Percentiles rank a stretch among this genome's conserved stretches.
phyloP scores from a whole-genome alignment of 2,329 filamentous ascomycete genomes.

The Aureobasidium namibiae region DNA sequence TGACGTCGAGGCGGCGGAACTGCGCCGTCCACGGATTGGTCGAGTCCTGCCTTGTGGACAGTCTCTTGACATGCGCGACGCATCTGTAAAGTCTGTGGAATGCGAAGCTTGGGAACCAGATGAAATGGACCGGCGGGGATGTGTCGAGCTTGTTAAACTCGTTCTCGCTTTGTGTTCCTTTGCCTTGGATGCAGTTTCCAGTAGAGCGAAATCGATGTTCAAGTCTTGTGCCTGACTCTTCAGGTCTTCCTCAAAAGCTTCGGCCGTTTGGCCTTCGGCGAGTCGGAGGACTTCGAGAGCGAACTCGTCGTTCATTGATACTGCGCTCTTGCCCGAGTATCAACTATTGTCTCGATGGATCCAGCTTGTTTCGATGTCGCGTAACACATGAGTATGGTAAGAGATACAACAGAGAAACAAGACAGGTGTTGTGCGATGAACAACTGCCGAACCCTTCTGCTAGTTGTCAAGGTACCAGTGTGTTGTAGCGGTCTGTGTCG shows the following conservation, averaged over 20 bases:
- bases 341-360: neutral
- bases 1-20: conserved; percentile 22
- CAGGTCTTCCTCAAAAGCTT: conserved; percentile 22
- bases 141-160: conserved; percentile 7
- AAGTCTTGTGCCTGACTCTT: conserved; percentile 21
- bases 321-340: neutral
- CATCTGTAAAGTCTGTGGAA: conserved; percentile 26
- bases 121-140: conserved; percentile 23
- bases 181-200: conserved; percentile 1
- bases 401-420: neutral
- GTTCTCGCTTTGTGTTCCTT: neutral
- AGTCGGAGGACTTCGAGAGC: conserved; percentile 24
- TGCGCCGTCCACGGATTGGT: conserved; percentile 3
- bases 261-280: conserved; percentile 22
- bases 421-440: neutral
- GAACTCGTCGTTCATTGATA: conserved; percentile 17
- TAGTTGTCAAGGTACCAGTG: neutral
- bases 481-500: conserved; percentile 6
- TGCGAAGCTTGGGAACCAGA: conserved; percentile 25
- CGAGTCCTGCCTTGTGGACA: conserved; percentile 3
- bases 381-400: neutral
- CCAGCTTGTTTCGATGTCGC: neutral
- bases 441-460: neutral
- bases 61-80: conserved; percentile 26
- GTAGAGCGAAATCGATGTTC: conserved; percentile 17